A percentile compares a stretch with the other conserved stretches of the same genome.
Evolutionary conservation across 495 filamentous ascomycete species (phyloP).

Genomic region (Neurospora sp.): DNA sequence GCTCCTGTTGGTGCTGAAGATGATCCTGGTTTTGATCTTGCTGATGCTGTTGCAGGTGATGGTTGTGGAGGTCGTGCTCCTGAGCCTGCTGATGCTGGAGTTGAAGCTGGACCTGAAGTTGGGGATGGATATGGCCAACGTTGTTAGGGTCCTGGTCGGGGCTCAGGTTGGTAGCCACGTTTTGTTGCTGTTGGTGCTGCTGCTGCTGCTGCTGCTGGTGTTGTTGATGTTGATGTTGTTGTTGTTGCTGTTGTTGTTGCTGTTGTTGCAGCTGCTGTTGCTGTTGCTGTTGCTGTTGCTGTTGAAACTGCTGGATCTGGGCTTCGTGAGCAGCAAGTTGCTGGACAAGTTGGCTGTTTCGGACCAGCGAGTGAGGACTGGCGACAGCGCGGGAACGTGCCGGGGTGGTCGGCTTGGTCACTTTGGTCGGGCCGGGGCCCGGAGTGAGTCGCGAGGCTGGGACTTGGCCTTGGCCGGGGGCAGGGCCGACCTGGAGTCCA

Average conservation of each 20-base stretch:
- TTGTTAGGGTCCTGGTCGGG: background rate
- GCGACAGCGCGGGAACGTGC: conserved; percentile 18
- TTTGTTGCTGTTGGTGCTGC: background rate
- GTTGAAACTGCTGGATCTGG: background rate
- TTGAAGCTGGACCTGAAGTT: conserved; percentile 1
- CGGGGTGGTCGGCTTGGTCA: conserved; percentile 29
- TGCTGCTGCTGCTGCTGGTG: background rate
- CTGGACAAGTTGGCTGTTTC: conserved; percentile 8
- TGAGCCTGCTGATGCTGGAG: conserved; percentile 21
- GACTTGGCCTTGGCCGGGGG: background rate
- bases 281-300: background rate
- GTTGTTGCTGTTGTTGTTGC: background rate
- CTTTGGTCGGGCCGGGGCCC: conserved; percentile 33
- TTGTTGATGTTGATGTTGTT: background rate
- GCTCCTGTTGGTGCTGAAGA: background rate
- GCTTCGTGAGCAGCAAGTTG: conserved; percentile 1
- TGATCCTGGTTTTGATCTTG: background rate
- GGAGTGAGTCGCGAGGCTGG: conserved; percentile 18
- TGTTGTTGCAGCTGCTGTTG: background rate
- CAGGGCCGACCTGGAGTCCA: background rate
- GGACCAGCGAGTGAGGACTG: conserved; percentile 6
- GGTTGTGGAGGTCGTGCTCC: conserved; percentile 15
- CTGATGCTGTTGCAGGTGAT: background rate
- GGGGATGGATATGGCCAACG: conserved; percentile 8
- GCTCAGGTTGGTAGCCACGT: conserved; percentile 5